Percentiles rank a stretch among this genome's conserved stretches.
phyloP scores from a whole-genome alignment of 768 basidiomycete genomes.

The Nevesoporus exiguus region DNA sequence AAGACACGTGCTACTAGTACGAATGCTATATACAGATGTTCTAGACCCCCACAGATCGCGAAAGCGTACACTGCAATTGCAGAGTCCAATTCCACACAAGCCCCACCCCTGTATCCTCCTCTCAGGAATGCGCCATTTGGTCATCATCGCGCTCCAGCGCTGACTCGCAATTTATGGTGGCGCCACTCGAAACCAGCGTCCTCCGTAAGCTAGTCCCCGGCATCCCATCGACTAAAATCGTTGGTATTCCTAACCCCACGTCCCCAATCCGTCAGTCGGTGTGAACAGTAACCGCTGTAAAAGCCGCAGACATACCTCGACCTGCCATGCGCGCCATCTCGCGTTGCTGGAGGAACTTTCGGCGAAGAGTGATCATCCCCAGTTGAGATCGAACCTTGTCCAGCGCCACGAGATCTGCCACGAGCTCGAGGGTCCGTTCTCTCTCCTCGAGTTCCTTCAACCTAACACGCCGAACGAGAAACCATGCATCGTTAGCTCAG shows the following conservation, averaged over 20 bases:
- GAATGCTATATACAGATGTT: too few species aligned
- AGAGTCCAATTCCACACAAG: not conserved
- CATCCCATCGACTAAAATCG: conserved; percentile 57
- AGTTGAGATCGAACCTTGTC: conserved; percentile 81
- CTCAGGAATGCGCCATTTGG: not conserved
- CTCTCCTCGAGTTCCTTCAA: conserved; percentile 77
- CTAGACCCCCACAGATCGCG: too few species aligned
- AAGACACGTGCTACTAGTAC: too few species aligned
- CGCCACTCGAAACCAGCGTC: conserved; percentile 45
- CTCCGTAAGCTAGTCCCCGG: conserved; percentile 32
- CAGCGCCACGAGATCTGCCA: conserved; percentile 79
- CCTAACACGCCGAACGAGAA: conserved; percentile 36
- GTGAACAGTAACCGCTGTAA: too few species aligned
- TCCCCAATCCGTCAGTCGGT: conserved; percentile 1
- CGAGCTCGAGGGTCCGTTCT: conserved; percentile 72
- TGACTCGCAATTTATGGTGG: not conserved
- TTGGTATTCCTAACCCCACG: conserved; percentile 59
- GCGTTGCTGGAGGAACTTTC: conserved; percentile 56
- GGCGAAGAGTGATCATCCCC: conserved; percentile 68
- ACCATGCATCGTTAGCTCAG: not conserved
- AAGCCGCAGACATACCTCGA: not conserved
- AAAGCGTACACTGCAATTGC: too few species aligned
- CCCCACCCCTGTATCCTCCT: not conserved
- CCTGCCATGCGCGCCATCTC: conserved; percentile 36
- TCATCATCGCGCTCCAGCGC: not conserved